Conservation (phyloP, 129 eudicot genomes). For the Lactuca sativa region DNA sequence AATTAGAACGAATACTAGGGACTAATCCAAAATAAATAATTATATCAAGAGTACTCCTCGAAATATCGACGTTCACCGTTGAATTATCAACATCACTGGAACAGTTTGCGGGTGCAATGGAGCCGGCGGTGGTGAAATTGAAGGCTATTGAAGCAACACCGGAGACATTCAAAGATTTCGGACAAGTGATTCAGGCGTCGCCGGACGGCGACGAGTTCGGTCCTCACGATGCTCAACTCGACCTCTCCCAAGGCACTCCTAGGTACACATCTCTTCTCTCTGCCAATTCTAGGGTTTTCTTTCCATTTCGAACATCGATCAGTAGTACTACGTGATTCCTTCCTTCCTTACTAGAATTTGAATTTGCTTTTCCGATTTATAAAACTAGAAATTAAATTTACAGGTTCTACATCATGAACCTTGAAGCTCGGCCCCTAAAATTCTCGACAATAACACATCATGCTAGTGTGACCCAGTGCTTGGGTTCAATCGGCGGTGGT, state of each 20-base stretch:
- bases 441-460: conserved; percentile 83
- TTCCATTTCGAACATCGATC: neutral
- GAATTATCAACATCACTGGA: neutral
- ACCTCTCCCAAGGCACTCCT: conserved; percentile 69
- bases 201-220: conserved; percentile 78
- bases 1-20: neutral
- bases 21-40: neutral
- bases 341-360: neutral
- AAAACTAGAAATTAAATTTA: neutral
- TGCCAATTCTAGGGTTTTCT: conserved; percentile 19
- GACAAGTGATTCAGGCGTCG: conserved; percentile 75
- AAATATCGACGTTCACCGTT: neutral
- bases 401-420: conserved; percentile 79
- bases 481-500: conserved; percentile 76
- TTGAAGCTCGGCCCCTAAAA: conserved; percentile 53
- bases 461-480: conserved; percentile 94
- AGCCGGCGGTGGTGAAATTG: conserved; percentile 49
- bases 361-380: neutral
- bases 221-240: conserved; percentile 81
- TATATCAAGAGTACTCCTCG: neutral
- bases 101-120: conserved; percentile 9
- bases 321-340: neutral
- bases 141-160: conserved; percentile 69
- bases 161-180: conserved; percentile 71
- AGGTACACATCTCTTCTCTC: conserved; percentile 37